These are phyloP conservation scores for Fusarium mundagurra DNA, from an alignment of 2,329 filamentous ascomycete genomes.

Conservation along the genomic window DNA sequence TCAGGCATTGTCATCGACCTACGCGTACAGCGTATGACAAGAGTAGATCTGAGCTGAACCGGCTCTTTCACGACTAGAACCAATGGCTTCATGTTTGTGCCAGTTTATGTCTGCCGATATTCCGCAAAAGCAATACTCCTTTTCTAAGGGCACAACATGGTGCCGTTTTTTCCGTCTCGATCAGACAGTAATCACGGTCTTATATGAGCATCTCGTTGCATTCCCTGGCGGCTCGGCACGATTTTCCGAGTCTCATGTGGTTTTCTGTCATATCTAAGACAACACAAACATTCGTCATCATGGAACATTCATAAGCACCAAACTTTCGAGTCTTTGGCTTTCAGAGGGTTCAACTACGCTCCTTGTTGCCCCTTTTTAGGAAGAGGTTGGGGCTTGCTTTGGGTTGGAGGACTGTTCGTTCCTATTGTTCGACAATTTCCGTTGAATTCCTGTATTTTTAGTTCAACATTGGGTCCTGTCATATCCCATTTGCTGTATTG, in stretches of 20 bases:
- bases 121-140: background rate
- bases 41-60: background rate
- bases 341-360: background rate
- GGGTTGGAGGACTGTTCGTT: background rate
- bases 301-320: background rate
- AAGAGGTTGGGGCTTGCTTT: background rate
- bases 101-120: background rate
- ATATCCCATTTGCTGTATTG: background rate
- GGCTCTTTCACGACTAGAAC: background rate
- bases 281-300: background rate
- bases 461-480: too few relatives aligned
- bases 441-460: background rate
- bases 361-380: background rate
- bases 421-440: background rate
- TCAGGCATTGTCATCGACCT: background rate
- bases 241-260: conserved; percentile 8
- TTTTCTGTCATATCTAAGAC: conserved; percentile 2
- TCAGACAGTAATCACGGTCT: background rate
- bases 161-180: conserved; percentile 1
- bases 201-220: conserved; percentile 17
- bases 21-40: conserved; percentile 9
- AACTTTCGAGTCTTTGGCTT: background rate
- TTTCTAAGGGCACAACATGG: background rate
- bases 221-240: conserved; percentile 22
- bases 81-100: background rate